Conservation (phyloP, 129 eudicot species). For the Tagetes patula region DNA sequence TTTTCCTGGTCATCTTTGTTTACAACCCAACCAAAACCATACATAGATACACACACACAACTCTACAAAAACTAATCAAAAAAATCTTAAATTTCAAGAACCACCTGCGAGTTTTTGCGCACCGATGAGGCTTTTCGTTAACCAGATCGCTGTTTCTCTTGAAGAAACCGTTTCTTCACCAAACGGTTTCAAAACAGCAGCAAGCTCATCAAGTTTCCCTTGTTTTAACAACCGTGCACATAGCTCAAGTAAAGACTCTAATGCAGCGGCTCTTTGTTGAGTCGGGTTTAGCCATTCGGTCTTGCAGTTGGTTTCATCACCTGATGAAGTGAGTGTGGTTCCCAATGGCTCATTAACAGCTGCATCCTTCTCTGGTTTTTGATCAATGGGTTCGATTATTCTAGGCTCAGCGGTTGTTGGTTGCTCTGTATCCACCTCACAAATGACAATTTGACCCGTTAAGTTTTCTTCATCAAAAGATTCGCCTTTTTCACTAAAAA, state of each 20-base stretch:
- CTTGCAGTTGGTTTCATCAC: slow-evolving; percentile 36
- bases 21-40: slow-evolving; percentile 27
- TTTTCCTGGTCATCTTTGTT: slow-evolving; percentile 22
- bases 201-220: slow-evolving; percentile 80
- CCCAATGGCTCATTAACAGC: slow-evolving; percentile 24
- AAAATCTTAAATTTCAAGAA: slow-evolving; percentile 30
- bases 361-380: slow-evolving; percentile 33
- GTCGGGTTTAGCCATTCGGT: slow-evolving; percentile 39
- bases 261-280: slow-evolving; percentile 78
- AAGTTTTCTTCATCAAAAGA: slow-evolving; percentile 41
- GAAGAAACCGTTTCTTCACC: slow-evolving; percentile 95
- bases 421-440: slow-evolving; percentile 42
- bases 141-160: slow-evolving; percentile 96
- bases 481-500: slow-evolving; percentile 30
- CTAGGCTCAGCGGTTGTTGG: slow-evolving; percentile 28
- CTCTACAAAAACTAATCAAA: slow-evolving; percentile 20
- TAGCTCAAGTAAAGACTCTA: slow-evolving; percentile 82
- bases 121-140: slow-evolving; percentile 82
- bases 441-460: slow-evolving; percentile 22
- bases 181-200: slow-evolving; percentile 84
- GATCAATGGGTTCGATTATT: slow-evolving; percentile 23
- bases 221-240: slow-evolving; percentile 85
- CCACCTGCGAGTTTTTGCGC: slow-evolving; percentile 51
- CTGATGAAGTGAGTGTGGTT: slow-evolving; percentile 24
- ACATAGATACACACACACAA: slow-evolving; percentile 24